Conservation (phyloP, 345 rosid species). For the Rhizophora apiculata region DNA sequence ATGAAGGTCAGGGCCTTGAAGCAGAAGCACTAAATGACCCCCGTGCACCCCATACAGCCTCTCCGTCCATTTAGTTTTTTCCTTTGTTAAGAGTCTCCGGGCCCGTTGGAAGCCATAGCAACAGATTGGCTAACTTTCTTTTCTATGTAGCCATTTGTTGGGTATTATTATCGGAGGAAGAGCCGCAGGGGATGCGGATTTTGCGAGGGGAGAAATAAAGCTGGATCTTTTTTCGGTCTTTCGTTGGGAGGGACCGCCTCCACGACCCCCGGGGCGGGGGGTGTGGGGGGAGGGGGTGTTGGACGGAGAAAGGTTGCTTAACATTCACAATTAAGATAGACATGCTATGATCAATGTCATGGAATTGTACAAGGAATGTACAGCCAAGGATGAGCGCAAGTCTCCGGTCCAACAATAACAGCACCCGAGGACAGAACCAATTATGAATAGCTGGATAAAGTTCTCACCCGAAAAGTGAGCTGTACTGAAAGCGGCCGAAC, state of each 20-base stretch:
- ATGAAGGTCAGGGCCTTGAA: too few relatives aligned
- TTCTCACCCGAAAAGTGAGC: conserved; percentile 75
- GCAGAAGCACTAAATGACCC: too few relatives aligned
- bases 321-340: conserved; percentile 18
- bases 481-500: conserved; percentile 67
- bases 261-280: background rate
- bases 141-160: background rate
- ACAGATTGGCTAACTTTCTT: background rate
- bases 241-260: background rate
- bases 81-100: background rate
- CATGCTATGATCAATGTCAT: conserved; percentile 43
- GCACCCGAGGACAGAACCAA: conserved; percentile 67
- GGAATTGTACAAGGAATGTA: conserved; percentile 80
- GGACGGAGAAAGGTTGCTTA: background rate
- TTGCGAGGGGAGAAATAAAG: too few relatives aligned
- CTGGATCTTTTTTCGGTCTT: background rate
- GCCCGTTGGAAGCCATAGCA: background rate
- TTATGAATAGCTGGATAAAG: conserved; percentile 55
- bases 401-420: conserved; percentile 78
- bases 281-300: background rate
- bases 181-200: too few relatives aligned
- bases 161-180: too few relatives aligned
- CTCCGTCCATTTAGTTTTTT: too few relatives aligned
- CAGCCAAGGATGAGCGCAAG: conserved; percentile 49
- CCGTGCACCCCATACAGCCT: too few relatives aligned